Conservation (phyloP, 495 filamentous ascomycete genomes). For the Letharia columbiana region DNA sequence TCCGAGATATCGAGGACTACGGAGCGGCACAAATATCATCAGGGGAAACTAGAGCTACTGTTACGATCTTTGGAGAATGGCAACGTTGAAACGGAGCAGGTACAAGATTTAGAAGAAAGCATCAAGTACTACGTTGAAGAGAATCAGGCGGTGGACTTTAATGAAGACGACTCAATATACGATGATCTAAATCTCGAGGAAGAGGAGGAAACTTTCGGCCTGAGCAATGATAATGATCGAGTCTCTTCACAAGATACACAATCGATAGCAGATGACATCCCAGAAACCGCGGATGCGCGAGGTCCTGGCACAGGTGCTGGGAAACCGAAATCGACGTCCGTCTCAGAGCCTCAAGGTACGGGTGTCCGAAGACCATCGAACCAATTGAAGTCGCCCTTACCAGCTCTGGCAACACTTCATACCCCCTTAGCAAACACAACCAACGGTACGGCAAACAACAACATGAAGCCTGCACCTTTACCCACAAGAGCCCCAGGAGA, state of each 20-base stretch:
- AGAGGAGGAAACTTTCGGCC: slow-evolving; percentile 78
- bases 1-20: slow-evolving; percentile 73
- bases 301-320: slow-evolving; percentile 33
- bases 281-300: slow-evolving; percentile 47
- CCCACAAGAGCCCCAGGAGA: slow-evolving; percentile 80
- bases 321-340: slow-evolving; percentile 44
- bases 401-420: slow-evolving; percentile 79
- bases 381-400: slow-evolving; percentile 88
- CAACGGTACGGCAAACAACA: slow-evolving; percentile 49
- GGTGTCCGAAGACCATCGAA: slow-evolving; percentile 70
- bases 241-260: slow-evolving; percentile 93
- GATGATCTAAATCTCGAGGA: slow-evolving; percentile 89
- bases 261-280: slow-evolving; percentile 76
- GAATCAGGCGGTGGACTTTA: slow-evolving; percentile 77
- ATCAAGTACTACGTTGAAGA: slow-evolving; percentile 94
- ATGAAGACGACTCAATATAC: slow-evolving; percentile 89
- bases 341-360: slow-evolving; percentile 41
- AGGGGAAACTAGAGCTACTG: slow-evolving; percentile 83
- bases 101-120: slow-evolving; percentile 76
- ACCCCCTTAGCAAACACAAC: slow-evolving; percentile 38
- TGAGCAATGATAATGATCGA: slow-evolving; percentile 71
- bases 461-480: slow-evolving; percentile 86
- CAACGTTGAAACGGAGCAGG: slow-evolving; percentile 73
- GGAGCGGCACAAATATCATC: slow-evolving; percentile 95
- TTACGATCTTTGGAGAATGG: slow-evolving; percentile 87